Evolutionary conservation across 805 yeast genomes (phyloP).

Genomic region (Brettanomyces custersianus): DNA sequence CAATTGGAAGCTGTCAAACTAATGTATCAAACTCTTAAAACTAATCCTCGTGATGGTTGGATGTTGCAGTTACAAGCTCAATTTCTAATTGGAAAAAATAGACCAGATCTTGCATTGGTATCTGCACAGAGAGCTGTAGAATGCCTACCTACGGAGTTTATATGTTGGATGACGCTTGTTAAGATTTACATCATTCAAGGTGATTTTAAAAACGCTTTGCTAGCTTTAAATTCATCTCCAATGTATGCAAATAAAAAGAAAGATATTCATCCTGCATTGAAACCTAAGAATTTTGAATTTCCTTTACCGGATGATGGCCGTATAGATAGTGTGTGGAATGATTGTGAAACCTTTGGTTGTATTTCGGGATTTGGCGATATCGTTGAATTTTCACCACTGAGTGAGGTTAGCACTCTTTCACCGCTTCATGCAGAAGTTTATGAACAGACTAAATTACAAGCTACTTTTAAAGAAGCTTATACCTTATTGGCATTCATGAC

Average conservation of each 20-base stretch:
- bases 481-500: conserved; percentile 62
- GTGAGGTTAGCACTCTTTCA: conserved; percentile 34
- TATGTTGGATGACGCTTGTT: conserved; percentile 60
- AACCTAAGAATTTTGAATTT: conserved; percentile 33
- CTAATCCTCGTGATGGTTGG: conserved; percentile 46
- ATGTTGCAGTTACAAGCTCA: conserved; percentile 54
- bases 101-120: conserved; percentile 46
- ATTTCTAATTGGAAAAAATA: conserved; percentile 46
- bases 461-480: conserved; percentile 54
- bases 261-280: conserved; percentile 37
- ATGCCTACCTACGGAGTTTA: conserved; percentile 69
- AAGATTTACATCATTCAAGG: conserved; percentile 47
- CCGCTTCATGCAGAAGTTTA: conserved; percentile 38
- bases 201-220: conserved; percentile 51
- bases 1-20: conserved; percentile 39
- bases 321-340: conserved; percentile 39
- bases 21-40: conserved; percentile 31
- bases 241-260: conserved; percentile 41
- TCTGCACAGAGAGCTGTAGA: conserved; percentile 54
- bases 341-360: conserved; percentile 22
- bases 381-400: conserved; percentile 22
- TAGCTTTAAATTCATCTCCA: conserved; percentile 69
- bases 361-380: conserved; percentile 26
- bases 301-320: conserved; percentile 50
- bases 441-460: conserved; percentile 41